Conservation (phyloP, 2,329 filamentous ascomycete genomes). For the Bretziella fagacearum region DNA sequence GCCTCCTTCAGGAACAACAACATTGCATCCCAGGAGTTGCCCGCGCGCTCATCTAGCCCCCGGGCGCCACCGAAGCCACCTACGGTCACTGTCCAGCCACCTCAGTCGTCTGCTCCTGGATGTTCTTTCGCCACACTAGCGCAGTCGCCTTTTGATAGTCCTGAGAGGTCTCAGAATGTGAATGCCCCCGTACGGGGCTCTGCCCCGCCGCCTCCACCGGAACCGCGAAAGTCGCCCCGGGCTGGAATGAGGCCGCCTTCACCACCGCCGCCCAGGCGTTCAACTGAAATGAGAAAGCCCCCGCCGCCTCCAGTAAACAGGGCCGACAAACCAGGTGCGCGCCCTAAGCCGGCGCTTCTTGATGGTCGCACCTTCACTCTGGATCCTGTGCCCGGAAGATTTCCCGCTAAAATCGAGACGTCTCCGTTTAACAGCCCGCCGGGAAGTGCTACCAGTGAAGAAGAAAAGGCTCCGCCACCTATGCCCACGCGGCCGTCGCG, state of each 20-base stretch:
- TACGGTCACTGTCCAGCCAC: conserved; percentile 51
- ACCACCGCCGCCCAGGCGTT: conserved; percentile 45
- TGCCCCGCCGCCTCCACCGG: conserved; percentile 31
- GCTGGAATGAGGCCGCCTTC: conserved; percentile 38
- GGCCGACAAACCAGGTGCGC: conserved; percentile 44
- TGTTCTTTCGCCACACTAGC: background rate
- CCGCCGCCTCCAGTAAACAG: conserved; percentile 62
- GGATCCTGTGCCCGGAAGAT: conserved; percentile 5
- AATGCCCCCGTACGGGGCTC: conserved; percentile 30
- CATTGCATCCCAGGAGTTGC: conserved; percentile 15
- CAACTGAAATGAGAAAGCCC: conserved; percentile 38
- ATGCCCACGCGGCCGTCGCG: conserved; percentile 17
- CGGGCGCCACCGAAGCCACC: conserved; percentile 29
- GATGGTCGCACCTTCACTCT: conserved; percentile 15
- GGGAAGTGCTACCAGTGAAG: conserved; percentile 36
- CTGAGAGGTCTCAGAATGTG: conserved; percentile 17
- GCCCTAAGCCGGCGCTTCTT: conserved; percentile 16
- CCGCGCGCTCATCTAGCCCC: conserved; percentile 12
- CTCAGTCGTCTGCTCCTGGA: conserved; percentile 41
- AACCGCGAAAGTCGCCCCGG: conserved; percentile 32
- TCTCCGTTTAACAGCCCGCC: conserved; percentile 85
- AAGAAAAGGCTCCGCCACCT: conserved; percentile 19
- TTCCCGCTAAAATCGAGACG: conserved; percentile 24
- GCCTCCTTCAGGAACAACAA: background rate
- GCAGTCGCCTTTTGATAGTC: conserved; percentile 18